Evolutionary conservation across 2,329 filamentous ascomycete species (phyloP), one percentile per base, ranked within the genome.

Genomic region (Parastagonospora avenae): DNA sequence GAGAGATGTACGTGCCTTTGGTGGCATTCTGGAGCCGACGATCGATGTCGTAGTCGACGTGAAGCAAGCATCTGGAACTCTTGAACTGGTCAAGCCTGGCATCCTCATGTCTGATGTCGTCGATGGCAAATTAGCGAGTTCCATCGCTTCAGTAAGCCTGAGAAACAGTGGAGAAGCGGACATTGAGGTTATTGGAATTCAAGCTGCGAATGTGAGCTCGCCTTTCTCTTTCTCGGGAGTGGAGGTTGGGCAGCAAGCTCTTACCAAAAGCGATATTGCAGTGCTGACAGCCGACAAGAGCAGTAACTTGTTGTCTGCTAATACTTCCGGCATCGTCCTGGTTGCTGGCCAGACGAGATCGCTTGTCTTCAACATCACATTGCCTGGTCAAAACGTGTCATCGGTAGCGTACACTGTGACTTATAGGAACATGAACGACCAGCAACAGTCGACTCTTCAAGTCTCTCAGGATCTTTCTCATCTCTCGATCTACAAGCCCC

Each of bases 1-100:
- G 12, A 76, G 82, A 55, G 83, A 85, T 70, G 79, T 85, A n/a
- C 74, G 83, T 50, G 77, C 79, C 6, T 79, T 83, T 65, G 82
- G 82, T 33, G 82, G 79, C 4, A 70, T 78, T 29, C 75, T 72
- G n/a, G 68, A 75, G 19, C 80, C 81, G 7, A 74, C 58, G 2
- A 70, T 84, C 12, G 71, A 76, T 16, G 68, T 82, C 28, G 64
- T 64, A 2, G 42, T 74, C 10, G 62, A 64, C 7, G 43, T 64
- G 15, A 58, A 60, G 24, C 50, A 57, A 39, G 57, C 52, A 1
- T 55, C 59, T 30, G 66, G 65, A 9, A 56, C 57, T 11, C 48
- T 76, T 11, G 71, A 75, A 39, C 50, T 73, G 16, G 69, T 62
- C 7, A 66, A 64, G 36, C 62, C 70, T 19, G 65, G 62, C 1